Conservation (phyloP, 2,329 filamentous ascomycete genomes). For the Fusarium oligoseptatum region DNA sequence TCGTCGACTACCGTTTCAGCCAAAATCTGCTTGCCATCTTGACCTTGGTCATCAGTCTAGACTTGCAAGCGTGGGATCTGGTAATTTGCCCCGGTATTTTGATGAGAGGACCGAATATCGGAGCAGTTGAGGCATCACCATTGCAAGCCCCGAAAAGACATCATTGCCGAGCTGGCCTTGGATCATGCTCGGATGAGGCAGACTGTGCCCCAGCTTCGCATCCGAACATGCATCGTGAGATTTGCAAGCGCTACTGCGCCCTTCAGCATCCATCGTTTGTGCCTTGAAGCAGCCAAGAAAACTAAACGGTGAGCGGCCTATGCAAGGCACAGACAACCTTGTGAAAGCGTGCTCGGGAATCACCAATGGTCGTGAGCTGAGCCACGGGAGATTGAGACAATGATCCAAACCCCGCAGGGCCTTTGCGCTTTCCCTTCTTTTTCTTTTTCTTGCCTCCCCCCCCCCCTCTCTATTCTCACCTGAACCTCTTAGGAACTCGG, state of each 20-base stretch:
- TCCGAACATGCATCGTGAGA: background rate
- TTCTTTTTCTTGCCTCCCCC: background rate
- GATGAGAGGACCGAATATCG: constrained; percentile 10
- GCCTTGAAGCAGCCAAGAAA: background rate
- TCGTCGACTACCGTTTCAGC: constrained; percentile 11
- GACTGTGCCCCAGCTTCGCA: constrained; percentile 3
- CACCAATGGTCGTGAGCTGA: background rate
- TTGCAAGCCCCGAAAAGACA: background rate
- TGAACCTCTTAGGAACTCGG: background rate
- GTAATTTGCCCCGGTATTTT: constrained; percentile 5
- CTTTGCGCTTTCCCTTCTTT: constrained; percentile 1
- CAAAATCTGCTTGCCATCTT: background rate
- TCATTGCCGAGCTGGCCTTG: background rate
- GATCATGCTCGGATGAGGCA: background rate
- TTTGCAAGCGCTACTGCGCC: background rate
- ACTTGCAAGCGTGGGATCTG: constrained; percentile 11
- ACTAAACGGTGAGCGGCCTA: background rate
- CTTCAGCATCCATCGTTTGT: background rate
- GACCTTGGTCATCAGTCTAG: background rate
- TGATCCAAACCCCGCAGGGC: background rate
- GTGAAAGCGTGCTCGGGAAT: background rate
- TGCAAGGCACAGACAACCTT: background rate
- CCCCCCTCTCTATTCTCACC: background rate
- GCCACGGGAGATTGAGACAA: constrained; percentile 27
- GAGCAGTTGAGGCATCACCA: constrained; percentile 18